Percentiles rank a stretch among this genome's conserved stretches.
These are phyloP conservation scores for Lactifluus rugatus DNA, from an alignment of 768 basidiomycete species.

Conservation along the genomic window DNA sequence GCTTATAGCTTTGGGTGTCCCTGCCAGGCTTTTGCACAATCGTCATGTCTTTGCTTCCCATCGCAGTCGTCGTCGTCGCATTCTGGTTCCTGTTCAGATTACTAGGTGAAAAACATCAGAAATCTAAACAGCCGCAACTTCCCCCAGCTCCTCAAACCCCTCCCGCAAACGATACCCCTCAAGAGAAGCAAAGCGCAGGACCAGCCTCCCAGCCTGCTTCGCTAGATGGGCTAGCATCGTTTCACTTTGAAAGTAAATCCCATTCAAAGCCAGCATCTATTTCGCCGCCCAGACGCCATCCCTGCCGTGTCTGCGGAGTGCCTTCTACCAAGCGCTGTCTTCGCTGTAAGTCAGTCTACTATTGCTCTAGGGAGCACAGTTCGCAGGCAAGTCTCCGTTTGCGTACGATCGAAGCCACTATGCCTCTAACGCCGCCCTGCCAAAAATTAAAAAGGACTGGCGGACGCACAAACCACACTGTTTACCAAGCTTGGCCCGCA, in stretches of 20 bases:
- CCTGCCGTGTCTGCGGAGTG: constrained; percentile 14
- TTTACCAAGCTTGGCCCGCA: constrained; percentile 4
- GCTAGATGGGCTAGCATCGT: neutral
- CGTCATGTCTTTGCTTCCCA: constrained; percentile 14
- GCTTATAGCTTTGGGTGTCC: constrained; percentile 3
- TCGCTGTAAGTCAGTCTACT: constrained; percentile 14
- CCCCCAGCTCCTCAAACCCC: neutral
- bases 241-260: constrained; percentile 6
- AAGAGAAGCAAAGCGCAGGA: neutral
- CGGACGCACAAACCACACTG: constrained; percentile 12
- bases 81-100: constrained; percentile 8
- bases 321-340: constrained; percentile 10
- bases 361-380: constrained; percentile 11
- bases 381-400: neutral
- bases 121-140: neutral
- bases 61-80: constrained; percentile 9
- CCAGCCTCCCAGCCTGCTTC: neutral
- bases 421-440: neutral
- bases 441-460: constrained; percentile 5
- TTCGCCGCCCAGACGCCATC: constrained; percentile 8
- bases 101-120: constrained; percentile 1
- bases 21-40: neutral
- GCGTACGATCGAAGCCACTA: neutral
- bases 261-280: neutral
- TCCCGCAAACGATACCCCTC: neutral